phyloP scores from a whole-genome alignment of 805 yeast species.

The Ogataea kodamae region DNA sequence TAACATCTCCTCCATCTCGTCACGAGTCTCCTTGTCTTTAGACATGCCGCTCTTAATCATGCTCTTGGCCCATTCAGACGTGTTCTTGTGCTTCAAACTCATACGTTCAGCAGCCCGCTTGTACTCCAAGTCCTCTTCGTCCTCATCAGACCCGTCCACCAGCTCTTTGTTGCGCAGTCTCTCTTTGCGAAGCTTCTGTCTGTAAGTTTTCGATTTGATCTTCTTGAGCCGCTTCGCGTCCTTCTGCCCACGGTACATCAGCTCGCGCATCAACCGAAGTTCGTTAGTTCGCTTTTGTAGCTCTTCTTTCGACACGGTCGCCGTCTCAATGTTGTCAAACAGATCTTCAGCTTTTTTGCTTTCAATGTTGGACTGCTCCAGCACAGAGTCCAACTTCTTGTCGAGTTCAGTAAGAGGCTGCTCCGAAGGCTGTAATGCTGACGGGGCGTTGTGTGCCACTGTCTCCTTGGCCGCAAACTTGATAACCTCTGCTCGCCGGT shows the following conservation, averaged over 20 bases:
- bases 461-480: constrained; percentile 61
- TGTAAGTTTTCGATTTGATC: constrained; percentile 88
- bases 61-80: constrained; percentile 84
- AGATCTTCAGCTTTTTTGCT: constrained; percentile 77
- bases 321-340: constrained; percentile 82
- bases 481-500: constrained; percentile 81
- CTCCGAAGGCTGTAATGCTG: constrained; percentile 51
- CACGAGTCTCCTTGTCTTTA: constrained; percentile 78
- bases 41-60: constrained; percentile 88
- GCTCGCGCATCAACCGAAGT: constrained; percentile 86
- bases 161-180: constrained; percentile 63
- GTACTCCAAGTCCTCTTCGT: constrained; percentile 63
- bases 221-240: constrained; percentile 89
- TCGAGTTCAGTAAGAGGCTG: constrained; percentile 62
- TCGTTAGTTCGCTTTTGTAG: constrained; percentile 73
- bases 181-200: constrained; percentile 83
- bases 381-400: constrained; percentile 53
- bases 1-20: constrained; percentile 92
- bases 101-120: constrained; percentile 89
- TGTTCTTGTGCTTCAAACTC: constrained; percentile 85
- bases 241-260: constrained; percentile 93
- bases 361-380: constrained; percentile 61
- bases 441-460: constrained; percentile 43
- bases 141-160: constrained; percentile 55
- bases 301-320: constrained; percentile 78